Conservation (phyloP, 345 rosid genomes). For the Corchorus capsularis region DNA sequence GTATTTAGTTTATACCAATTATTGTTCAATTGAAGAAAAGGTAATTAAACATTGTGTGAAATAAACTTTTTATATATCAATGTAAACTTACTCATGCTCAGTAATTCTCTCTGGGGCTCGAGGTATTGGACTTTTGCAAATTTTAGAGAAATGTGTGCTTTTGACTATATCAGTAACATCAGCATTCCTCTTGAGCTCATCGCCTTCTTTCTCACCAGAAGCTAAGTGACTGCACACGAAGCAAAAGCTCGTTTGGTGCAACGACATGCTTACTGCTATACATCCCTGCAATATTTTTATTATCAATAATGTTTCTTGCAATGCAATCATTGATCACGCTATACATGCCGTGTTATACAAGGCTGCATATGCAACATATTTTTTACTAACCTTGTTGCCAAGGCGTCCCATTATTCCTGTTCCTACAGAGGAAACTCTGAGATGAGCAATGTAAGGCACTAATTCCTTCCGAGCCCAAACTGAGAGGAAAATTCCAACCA, state of each 20-base stretch:
- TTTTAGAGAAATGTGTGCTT: constrained; percentile 67
- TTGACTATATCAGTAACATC: constrained; percentile 85
- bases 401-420: constrained; percentile 93
- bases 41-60: neutral
- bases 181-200: constrained; percentile 83
- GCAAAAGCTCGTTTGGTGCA: constrained; percentile 92
- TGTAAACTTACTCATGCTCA: constrained; percentile 75
- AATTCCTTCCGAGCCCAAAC: constrained; percentile 85
- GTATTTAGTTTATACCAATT: neutral
- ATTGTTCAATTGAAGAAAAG: neutral
- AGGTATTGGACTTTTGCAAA: constrained; percentile 60
- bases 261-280: constrained; percentile 85
- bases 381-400: constrained; percentile 75
- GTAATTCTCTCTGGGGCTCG: constrained; percentile 67
- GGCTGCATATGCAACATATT: neutral
- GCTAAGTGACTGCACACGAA: constrained; percentile 95
- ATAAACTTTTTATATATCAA: neutral
- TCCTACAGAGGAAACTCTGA: constrained; percentile 76
- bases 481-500: constrained; percentile 94
- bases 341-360: neutral
- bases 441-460: constrained; percentile 86
- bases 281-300: constrained; percentile 63
- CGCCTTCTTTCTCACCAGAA: constrained; percentile 97
- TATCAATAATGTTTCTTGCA: neutral
- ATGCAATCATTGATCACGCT: neutral